Evolutionary conservation across 352 stramenopile species (phyloP), one percentile per base, ranked within the genome.

Genomic region (Pythium phragmiticola): DNA sequence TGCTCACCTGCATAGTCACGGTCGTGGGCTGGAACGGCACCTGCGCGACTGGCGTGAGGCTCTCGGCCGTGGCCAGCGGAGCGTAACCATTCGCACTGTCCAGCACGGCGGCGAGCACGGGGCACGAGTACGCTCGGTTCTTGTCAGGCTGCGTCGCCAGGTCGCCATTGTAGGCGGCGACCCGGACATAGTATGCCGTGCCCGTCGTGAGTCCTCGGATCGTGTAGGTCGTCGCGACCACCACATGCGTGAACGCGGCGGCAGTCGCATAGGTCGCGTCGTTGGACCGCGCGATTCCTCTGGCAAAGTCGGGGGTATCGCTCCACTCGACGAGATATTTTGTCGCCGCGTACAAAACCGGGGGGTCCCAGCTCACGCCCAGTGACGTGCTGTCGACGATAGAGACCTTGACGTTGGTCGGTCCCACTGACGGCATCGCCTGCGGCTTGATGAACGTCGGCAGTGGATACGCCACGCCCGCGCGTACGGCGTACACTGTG

Each of bases 251-350:
- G 60, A 75, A 85, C 0, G 37, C 51, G 16, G 79, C 65, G 5
- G 84, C 89, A 8, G 61, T 72, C 0, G 65, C 67, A 41, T 96
- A 94, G 7, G 67, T 71, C 0, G 67, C 70, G 3, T 72, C 72
- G 26, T 70, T 71, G 16, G 63, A 57, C n/a, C 42, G 65, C 19
- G 65, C 75, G 46, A 57, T 61, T 13, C 39, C 68, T 70, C 56
- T 69, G 14, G 65, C 60, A 59, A 89, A 89, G n/a, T 78, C 67
- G 4, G 51, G 30, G 0, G 72, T 70, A 5, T 73, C 69, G 53
- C 92, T 89, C 83, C 84, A 95, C 50, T 97, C 88, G 17, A 98
- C 60, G 7, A 94, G 62, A 69, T 97, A 97, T 55, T 95, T 92
- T 0, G 74, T 82, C 33, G 55, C 53, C 7, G 52, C 23, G 1